Evolutionary conservation across 371 early-diverging fungal species (phyloP), one percentile per base, ranked within the genome.

Genomic region (Apophysomyces variabilis): DNA sequence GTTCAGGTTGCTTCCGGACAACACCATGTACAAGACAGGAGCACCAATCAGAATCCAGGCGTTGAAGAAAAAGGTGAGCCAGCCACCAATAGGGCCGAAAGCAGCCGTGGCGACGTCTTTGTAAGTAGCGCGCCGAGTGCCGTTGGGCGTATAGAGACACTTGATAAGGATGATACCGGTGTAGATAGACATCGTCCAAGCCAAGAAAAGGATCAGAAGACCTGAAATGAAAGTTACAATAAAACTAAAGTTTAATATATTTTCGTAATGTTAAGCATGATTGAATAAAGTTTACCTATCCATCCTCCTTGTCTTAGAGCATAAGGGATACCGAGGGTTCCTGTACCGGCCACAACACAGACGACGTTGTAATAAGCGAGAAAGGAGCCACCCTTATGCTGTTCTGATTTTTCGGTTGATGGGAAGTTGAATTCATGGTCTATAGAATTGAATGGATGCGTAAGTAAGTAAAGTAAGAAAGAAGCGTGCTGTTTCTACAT

Each of bases 261-360:
- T 26, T 45, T 32, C 12, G 47, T 5, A 13, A 46, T 0, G 32
- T 26, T 26, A 26, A 26, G 32, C 32, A 1, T 26, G 32, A 26
- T 26, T 26, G 32, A 26, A 26, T 26, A 8, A 21, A 21, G 21
- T 37, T 66, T 44, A 41, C 89, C 90, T 16, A 89, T 71, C 96
- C 96, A 96, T 12, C 95, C 95, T 57, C 92, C 89, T 62, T 91
- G 87, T 18, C 76, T 84, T 16, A 96, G 77, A 21, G 94, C 91
- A 60, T 85, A 91, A 21, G 95, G 93, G 14, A 96, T 81, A 61
- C 93, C 93, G 7, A 95, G 79, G 11, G 93, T 88, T 32, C 96
- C 96, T 11, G 92, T 91, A 39, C 96, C 96, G 4, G 93, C 93
- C 14, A 93, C 85, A 4, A 94, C 91, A 79, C 94, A 91, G 13